These are phyloP conservation scores for Phytopythium helicoides DNA, from an alignment of 352 stramenopile species.

Conservation along the genomic window DNA sequence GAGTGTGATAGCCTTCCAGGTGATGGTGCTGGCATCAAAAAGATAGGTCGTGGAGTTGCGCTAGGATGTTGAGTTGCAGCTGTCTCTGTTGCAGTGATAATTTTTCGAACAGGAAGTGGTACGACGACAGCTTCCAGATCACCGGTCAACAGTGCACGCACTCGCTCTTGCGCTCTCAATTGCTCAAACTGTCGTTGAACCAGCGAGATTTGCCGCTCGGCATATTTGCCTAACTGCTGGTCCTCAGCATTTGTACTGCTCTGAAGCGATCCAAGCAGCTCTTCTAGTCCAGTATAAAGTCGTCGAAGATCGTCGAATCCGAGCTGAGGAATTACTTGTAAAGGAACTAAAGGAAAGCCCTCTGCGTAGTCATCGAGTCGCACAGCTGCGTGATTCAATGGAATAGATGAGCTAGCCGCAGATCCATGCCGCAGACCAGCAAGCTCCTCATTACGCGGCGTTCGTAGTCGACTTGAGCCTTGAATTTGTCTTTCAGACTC, in stretches of 20 bases:
- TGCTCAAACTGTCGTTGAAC: conserved; percentile 55
- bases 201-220: conserved; percentile 43
- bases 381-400: neutral
- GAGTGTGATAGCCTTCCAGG: neutral
- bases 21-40: neutral
- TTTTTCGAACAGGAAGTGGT: neutral
- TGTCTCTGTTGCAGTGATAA: neutral
- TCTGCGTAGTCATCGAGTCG: conserved; percentile 49
- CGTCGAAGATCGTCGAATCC: conserved; percentile 34
- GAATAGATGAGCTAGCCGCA: neutral
- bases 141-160: conserved; percentile 39
- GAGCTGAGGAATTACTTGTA: conserved; percentile 54
- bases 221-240: conserved; percentile 56
- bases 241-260: conserved; percentile 30
- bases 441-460: neutral
- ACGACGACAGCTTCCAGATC: neutral
- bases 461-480: neutral
- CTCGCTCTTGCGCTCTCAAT: conserved; percentile 45
- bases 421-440: neutral
- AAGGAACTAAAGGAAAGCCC: conserved; percentile 62
- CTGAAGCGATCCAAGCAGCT: conserved; percentile 36
- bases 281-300: conserved; percentile 33
- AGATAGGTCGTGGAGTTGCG: conserved; percentile 7
- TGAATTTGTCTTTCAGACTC: neutral
- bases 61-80: conserved; percentile 1